Percentiles rank a stretch among this genome's conserved stretches.
Conservation (phyloP, 371 early-diverging fungal species). For the Vairimorpha ceranae region DNA sequence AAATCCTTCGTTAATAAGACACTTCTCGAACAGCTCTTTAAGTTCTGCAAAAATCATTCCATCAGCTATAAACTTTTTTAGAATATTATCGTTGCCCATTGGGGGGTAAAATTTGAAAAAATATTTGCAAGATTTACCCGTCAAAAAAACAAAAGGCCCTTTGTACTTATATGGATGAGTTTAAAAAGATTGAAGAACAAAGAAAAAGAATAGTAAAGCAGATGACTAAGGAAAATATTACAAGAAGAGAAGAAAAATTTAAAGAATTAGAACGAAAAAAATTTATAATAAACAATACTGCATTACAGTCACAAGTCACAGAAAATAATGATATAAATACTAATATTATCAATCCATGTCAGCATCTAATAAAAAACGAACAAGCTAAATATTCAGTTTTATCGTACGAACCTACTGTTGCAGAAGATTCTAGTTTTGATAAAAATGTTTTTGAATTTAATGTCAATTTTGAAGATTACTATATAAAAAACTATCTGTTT, state of each 20-base stretch:
- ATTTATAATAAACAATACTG: neutral
- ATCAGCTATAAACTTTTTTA: constrained; percentile 45
- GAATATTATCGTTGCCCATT: constrained; percentile 25
- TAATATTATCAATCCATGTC: too few relatives aligned
- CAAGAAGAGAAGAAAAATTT: neutral
- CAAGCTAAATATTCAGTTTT: too few relatives aligned
- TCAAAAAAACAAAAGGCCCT: neutral
- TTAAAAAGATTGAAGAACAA: neutral
- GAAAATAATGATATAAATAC: too few relatives aligned
- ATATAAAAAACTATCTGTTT: neutral
- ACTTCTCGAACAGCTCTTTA: constrained; percentile 65
- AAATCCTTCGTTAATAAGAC: constrained; percentile 71
- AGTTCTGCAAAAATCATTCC: constrained; percentile 62
- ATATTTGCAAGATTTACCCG: constrained; percentile 6
- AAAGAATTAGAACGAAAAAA: neutral
- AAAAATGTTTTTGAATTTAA: neutral
- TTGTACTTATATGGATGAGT: constrained; percentile 1
- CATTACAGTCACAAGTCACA: too few relatives aligned
- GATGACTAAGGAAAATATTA: neutral
- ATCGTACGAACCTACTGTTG: too few relatives aligned
- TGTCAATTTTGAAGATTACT: neutral
- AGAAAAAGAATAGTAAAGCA: neutral
- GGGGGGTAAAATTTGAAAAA: constrained; percentile 10
- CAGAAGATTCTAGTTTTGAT: too few relatives aligned
- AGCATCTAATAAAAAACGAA: too few relatives aligned